These are phyloP conservation scores for Euphorbia corollata DNA, from an alignment of 441 rosid genomes.

Conservation along the genomic window DNA sequence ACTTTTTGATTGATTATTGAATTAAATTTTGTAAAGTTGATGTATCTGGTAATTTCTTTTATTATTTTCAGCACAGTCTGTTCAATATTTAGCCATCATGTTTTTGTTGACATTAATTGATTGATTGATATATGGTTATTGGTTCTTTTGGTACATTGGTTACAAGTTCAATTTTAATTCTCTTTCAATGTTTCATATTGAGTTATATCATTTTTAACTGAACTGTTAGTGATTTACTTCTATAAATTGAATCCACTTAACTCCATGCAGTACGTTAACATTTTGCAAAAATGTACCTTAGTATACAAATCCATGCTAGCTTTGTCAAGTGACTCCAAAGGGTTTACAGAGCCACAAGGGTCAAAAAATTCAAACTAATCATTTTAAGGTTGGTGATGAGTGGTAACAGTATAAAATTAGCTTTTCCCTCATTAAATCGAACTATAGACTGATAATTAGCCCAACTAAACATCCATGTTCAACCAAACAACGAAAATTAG, in stretches of 20 bases:
- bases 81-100: not conserved
- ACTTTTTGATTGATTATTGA: constrained; percentile 10
- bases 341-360: not conserved
- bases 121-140: no score
- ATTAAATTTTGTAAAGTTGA: constrained; percentile 29
- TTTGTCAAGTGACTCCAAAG: not conserved
- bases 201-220: not conserved
- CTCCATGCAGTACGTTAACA: not conserved
- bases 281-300: not conserved
- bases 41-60: constrained; percentile 52
- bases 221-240: not conserved
- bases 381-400: not conserved
- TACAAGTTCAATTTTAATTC: no score
- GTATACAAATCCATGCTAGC: not conserved
- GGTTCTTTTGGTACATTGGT: not conserved
- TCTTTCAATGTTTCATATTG: not conserved
- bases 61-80: not conserved
- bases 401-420: no score
- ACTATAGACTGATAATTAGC: no score
- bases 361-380: not conserved
- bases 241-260: not conserved
- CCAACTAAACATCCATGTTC: no score
- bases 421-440: no score
- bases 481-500: no score
- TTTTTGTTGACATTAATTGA: not conserved